Conservation (phyloP, 2,329 filamentous ascomycete species). For the Sphaerostilbella broomeana region DNA sequence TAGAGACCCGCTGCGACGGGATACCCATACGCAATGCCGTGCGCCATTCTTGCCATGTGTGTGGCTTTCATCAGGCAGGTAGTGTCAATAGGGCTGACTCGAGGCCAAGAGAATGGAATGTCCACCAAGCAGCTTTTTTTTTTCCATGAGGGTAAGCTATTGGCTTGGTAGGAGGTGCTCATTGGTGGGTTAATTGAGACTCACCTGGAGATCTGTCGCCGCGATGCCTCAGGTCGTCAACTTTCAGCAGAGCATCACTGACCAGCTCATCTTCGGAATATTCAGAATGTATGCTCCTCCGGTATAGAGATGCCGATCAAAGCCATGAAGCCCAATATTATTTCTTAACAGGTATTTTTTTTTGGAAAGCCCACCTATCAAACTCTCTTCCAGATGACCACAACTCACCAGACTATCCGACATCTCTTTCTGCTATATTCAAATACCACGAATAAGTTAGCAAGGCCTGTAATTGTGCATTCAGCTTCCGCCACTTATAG, state of each 20-base stretch:
- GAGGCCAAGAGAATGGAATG: slow-evolving; percentile 57
- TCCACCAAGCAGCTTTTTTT: too few relatives aligned
- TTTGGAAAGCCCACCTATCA: too few relatives aligned
- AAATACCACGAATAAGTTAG: too few relatives aligned
- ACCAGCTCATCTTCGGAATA: slow-evolving; percentile 58
- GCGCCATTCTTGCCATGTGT: slow-evolving; percentile 74
- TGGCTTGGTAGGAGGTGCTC: too few relatives aligned
- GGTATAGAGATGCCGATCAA: slow-evolving; percentile 69
- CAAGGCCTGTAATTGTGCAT: too few relatives aligned
- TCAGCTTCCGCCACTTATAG: too few relatives aligned
- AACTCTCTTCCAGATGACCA: too few relatives aligned
- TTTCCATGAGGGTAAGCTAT: too few relatives aligned
- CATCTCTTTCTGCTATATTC: too few relatives aligned
- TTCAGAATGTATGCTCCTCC: slow-evolving; percentile 68
- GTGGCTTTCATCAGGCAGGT: slow-evolving; percentile 75
- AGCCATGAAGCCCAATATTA: too few relatives aligned
- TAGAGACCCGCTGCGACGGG: slow-evolving; percentile 71
- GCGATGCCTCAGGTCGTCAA: slow-evolving; percentile 58
- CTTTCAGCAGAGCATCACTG: slow-evolving; percentile 46
- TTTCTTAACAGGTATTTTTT: too few relatives aligned
- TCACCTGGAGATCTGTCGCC: slow-evolving; percentile 62
- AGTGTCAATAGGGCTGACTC: slow-evolving; percentile 68
- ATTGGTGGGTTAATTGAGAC: slow-evolving; percentile 8
- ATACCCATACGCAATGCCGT: slow-evolving; percentile 69
- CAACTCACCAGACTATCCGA: too few relatives aligned